phyloP scores from a whole-genome alignment of 805 yeast species.

The Yueomyces sinensis region DNA sequence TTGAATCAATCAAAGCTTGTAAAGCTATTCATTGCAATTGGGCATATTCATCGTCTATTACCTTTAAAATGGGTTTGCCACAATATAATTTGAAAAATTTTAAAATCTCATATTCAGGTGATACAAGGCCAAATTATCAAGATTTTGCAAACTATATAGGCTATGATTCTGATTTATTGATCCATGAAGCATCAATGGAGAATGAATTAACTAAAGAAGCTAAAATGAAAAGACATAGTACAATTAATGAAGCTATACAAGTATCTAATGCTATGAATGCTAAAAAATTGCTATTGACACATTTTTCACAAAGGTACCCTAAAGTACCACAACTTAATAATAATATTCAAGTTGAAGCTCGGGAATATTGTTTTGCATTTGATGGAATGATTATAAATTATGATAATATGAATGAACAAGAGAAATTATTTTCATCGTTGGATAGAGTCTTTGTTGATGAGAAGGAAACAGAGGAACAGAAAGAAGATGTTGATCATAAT shows the following conservation, averaged over 20 bases:
- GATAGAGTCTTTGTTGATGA: slow-evolving; percentile 22
- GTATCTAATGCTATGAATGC: slow-evolving; percentile 65
- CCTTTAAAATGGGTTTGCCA: slow-evolving; percentile 29
- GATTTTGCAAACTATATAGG: slow-evolving; percentile 55
- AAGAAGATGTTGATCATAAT: no score
- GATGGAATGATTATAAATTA: slow-evolving; percentile 48
- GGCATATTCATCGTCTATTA: slow-evolving; percentile 61
- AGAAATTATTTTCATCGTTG: slow-evolving; percentile 15
- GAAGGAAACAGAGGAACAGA: slow-evolving; percentile 15
- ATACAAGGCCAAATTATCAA: slow-evolving; percentile 66
- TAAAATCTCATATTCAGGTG: slow-evolving; percentile 84
- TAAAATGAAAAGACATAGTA: slow-evolving; percentile 66
- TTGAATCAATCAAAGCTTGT: slow-evolving; percentile 41
- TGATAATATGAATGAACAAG: slow-evolving; percentile 30
- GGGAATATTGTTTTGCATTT: slow-evolving; percentile 40
- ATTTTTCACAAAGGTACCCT: slow-evolving; percentile 84
- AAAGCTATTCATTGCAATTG: slow-evolving; percentile 76
- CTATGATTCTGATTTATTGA: slow-evolving; percentile 49
- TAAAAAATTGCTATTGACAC: slow-evolving; percentile 62
- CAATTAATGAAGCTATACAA: slow-evolving; percentile 73
- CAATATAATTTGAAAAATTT: no score
- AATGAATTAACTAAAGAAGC: slow-evolving; percentile 73
- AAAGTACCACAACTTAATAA: slow-evolving; percentile 32
- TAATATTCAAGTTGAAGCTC: slow-evolving; percentile 16
- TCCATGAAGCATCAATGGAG: slow-evolving; percentile 91